Conservation (phyloP, 1,139 yeast species). For the Magnusiomyces suaveolens region DNA sequence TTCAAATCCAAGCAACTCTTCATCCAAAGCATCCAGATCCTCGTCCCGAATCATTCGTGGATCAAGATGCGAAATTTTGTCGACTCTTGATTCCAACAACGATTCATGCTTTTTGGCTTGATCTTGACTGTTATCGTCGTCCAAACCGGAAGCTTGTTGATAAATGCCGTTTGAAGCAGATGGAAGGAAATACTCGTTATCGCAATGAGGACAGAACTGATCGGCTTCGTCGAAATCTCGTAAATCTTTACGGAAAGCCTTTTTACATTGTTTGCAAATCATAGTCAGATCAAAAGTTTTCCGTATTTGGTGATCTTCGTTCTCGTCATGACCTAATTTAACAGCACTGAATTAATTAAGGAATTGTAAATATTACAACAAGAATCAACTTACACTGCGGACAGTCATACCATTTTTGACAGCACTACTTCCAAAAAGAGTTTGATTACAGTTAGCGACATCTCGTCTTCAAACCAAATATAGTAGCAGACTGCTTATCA, state of each 20-base stretch:
- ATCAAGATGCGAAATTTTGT: slow-evolving; percentile 18
- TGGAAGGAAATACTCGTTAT: slow-evolving; percentile 31
- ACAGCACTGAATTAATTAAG: too few relatives aligned
- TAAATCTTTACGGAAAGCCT: slow-evolving; percentile 33
- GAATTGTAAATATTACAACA: background rate
- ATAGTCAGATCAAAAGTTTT: slow-evolving; percentile 32
- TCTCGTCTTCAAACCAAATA: too few relatives aligned
- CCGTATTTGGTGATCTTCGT: slow-evolving; percentile 28
- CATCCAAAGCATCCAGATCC: slow-evolving; percentile 22
- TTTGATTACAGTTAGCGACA: too few relatives aligned
- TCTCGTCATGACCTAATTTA: slow-evolving; percentile 32
- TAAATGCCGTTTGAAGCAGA: slow-evolving; percentile 20
- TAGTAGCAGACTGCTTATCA: too few relatives aligned
- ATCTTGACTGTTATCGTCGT: background rate
- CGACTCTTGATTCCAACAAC: slow-evolving; percentile 7
- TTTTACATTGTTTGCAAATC: slow-evolving; percentile 33
- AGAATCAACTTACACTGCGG: slow-evolving; percentile 27
- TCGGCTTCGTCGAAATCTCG: slow-evolving; percentile 33
- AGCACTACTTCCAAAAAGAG: slow-evolving; percentile 20
- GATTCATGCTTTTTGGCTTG: slow-evolving; percentile 1
- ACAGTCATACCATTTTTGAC: slow-evolving; percentile 33
- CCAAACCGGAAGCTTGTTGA: slow-evolving; percentile 12
- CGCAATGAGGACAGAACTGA: slow-evolving; percentile 34
- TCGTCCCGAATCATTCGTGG: slow-evolving; percentile 31
- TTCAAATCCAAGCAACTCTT: slow-evolving; percentile 28